A percentile compares a stretch with the other conserved stretches of the same genome.
Evolutionary conservation across 2,329 filamentous ascomycete species (phyloP).

Genomic region (Blastomyces gilchristii): DNA sequence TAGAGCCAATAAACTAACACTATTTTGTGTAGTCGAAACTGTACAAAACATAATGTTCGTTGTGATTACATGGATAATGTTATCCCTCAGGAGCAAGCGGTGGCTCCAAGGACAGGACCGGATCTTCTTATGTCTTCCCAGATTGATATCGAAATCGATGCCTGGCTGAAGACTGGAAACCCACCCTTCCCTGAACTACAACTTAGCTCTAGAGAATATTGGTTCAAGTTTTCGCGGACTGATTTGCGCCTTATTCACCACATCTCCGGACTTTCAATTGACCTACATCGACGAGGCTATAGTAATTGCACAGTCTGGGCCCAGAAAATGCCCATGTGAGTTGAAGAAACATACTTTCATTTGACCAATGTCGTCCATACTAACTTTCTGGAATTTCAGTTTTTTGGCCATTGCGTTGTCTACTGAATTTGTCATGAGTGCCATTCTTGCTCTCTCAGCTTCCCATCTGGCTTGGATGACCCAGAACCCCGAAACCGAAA

Average conservation of each 20-base stretch:
- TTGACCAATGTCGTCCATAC: conserved; percentile 11
- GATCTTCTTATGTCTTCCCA: conserved; percentile 77
- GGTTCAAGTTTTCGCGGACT: conserved; percentile 61
- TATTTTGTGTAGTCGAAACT: conserved; percentile 62
- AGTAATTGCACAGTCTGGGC: conserved; percentile 88
- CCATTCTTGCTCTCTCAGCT: conserved; percentile 85
- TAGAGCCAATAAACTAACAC: conserved; percentile 12
- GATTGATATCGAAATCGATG: conserved; percentile 67
- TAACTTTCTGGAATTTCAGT: conserved; percentile 33
- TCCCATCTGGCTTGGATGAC: conserved; percentile 87
- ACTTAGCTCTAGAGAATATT: conserved; percentile 63
- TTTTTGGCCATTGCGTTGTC: conserved; percentile 74
- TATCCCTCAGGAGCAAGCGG: conserved; percentile 40
- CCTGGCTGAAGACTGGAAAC: conserved; percentile 73
- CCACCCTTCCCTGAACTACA: conserved; percentile 77
- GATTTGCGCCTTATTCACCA: conserved; percentile 87
- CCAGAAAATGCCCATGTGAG: conserved; percentile 82
- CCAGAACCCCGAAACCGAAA: conserved; percentile 71
- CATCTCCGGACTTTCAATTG: conserved; percentile 72
- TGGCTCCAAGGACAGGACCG: conserved; percentile 41
- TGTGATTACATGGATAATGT: conserved; percentile 94
- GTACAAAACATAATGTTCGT: conserved; percentile 96
- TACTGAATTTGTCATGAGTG: conserved; percentile 85
- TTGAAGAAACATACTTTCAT: conserved; percentile 14
- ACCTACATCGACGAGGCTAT: conserved; percentile 65